Base-by-base conservation (phyloP, 495 filamentous ascomycete genomes). In the Daldinia grandis region DNA sequence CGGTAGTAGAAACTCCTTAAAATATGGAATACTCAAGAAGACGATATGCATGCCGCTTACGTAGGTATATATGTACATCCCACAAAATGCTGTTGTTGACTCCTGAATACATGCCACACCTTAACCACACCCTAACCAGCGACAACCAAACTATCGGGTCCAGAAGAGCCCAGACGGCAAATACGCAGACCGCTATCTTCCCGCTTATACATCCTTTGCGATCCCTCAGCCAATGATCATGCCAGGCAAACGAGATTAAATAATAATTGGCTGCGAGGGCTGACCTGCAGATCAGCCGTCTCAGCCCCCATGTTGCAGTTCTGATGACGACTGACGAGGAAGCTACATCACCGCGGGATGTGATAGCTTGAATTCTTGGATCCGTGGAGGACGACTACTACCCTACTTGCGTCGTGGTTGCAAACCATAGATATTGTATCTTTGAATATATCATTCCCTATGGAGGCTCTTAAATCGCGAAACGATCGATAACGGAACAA, bases 221-320 rank as follows among this genome's bases (percentile, higher is more conserved):
- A 49, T 10, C 15, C 12, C 38, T 24, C 47, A 56, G 56, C 62
- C 67, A 64, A 70, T 65, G 50, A 9, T 28, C 21, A 51, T 60
- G 17, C 5, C 25, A n/a, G n/a, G n/a, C 42, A 44, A 57, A 15
- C 25, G 37, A 50, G 24, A 21, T 19, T 31, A 38, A 40, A 17
- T 12, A 3, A 25, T 33, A 21, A 62, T 71, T 71, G 57, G 68
- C 53, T 61, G 30, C 54, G 30, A 64, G 15, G 44, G 44, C 24
- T 51, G 55, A 21, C 38, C 50, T 50, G 53, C 47, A 53, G 58
- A 63, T 59, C 35, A 40, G n/a, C 21, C 40, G 24, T 62, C 40
- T 35, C 33, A n/a, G 68, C 62, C 68, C 68, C 68, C 68, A 71
- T 51, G 68, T 65, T 50, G 40, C 62, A 70, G 28, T 40, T 25